These are phyloP conservation scores for Corrigiola litoralis DNA, from an alignment of 179 eudicot species.

Conservation along the genomic window DNA sequence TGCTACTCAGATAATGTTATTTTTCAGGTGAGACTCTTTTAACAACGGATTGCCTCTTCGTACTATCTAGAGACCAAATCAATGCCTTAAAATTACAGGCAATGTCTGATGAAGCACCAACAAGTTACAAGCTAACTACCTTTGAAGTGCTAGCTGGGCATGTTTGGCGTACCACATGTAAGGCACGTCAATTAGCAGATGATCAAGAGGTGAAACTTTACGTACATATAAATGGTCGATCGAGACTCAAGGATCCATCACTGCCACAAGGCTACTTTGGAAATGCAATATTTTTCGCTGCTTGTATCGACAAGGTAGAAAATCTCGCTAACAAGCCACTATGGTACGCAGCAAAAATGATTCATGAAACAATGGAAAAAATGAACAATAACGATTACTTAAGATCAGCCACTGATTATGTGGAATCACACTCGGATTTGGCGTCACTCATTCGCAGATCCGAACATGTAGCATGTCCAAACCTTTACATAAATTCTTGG, in stretches of 20 bases:
- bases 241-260: constrained; percentile 26
- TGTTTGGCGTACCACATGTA: constrained; percentile 35
- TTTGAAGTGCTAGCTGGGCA: constrained; percentile 35
- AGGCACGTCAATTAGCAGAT: constrained; percentile 35
- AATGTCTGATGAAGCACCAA: constrained; percentile 2
- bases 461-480: constrained; percentile 29
- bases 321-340: constrained; percentile 28
- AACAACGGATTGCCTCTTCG: background rate
- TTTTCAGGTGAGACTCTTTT: background rate
- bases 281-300: constrained; percentile 34
- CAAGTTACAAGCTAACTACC: constrained; percentile 16
- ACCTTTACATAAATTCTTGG: constrained; percentile 42
- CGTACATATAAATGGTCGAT: constrained; percentile 42
- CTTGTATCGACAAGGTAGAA: constrained; percentile 27
- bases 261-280: constrained; percentile 41
- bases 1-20: background rate
- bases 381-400: constrained; percentile 35
- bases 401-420: constrained; percentile 46
- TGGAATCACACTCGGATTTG: constrained; percentile 38
- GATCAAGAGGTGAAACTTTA: constrained; percentile 41
- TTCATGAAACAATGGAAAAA: constrained; percentile 29
- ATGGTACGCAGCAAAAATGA: constrained; percentile 20
- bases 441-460: constrained; percentile 29
- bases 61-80: constrained; percentile 22
- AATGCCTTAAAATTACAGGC: constrained; percentile 18